Conservation (phyloP, 805 yeast genomes). For the Candida andamanensis region DNA sequence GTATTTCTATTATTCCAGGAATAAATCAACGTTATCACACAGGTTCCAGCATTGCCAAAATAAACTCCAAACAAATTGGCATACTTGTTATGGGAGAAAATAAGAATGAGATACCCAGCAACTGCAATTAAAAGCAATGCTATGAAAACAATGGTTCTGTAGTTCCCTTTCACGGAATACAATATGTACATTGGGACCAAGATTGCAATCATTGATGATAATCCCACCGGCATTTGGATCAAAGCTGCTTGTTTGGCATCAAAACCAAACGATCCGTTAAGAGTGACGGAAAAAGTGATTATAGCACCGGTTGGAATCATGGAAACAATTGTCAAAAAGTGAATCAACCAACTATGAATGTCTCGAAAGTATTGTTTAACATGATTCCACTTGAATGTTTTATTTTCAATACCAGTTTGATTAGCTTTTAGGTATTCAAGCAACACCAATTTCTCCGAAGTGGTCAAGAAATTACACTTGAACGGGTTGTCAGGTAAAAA, state of each 20-base stretch:
- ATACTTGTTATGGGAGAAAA: conserved; percentile 31
- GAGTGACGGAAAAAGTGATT: conserved; percentile 48
- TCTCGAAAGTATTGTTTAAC: conserved; percentile 35
- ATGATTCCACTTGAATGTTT: conserved; percentile 41
- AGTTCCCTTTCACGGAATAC: conserved; percentile 15
- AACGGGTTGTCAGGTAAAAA: conserved; percentile 48
- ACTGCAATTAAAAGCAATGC: conserved; percentile 31
- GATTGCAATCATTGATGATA: conserved; percentile 35
- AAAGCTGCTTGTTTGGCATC: conserved; percentile 40
- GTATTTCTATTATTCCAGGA: conserved; percentile 62
- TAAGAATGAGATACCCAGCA: conserved; percentile 38
- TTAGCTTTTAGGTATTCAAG: conserved; percentile 43
- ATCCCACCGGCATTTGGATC: conserved; percentile 56
- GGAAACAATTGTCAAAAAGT: conserved; percentile 40
- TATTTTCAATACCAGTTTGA: conserved; percentile 50
- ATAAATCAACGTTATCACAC: conserved; percentile 53
- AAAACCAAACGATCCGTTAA: conserved; percentile 50
- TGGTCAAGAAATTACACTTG: conserved; percentile 30
- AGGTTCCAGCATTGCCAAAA: conserved; percentile 49
- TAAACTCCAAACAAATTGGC: conserved; percentile 49
- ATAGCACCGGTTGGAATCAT: conserved; percentile 50
- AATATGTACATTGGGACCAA: conserved; percentile 27
- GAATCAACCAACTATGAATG: conserved; percentile 46
- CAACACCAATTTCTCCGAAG: conserved; percentile 36
- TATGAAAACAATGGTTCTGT: conserved; percentile 23